phyloP scores from a whole-genome alignment of 2,329 filamentous ascomycete genomes.

The Parastagonospora avenae region DNA sequence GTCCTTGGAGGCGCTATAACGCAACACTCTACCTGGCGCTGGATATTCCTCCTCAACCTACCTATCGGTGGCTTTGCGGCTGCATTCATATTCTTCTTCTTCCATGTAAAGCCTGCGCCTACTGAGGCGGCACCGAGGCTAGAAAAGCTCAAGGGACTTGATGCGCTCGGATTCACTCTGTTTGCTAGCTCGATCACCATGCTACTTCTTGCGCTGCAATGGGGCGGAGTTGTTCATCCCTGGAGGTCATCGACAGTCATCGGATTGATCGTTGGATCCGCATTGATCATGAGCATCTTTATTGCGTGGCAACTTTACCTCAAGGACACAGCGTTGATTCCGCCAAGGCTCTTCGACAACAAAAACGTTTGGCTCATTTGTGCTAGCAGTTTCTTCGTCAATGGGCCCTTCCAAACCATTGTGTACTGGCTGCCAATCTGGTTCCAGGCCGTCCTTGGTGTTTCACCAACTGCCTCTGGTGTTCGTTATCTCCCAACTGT shows the following conservation, averaged over 20 bases:
- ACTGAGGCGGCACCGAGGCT: not conserved
- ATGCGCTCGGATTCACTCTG: slow-evolving; percentile 43
- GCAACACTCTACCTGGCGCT: slow-evolving; percentile 45
- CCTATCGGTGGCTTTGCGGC: slow-evolving; percentile 17
- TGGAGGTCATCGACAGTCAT: slow-evolving; percentile 22
- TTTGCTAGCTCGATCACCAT: slow-evolving; percentile 39
- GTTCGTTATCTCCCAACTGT: slow-evolving; percentile 39
- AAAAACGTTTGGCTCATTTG: slow-evolving; percentile 17
- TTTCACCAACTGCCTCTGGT: slow-evolving; percentile 37
- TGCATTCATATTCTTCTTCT: slow-evolving; percentile 8
- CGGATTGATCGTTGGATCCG: slow-evolving; percentile 17
- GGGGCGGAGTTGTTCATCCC: slow-evolving; percentile 14
- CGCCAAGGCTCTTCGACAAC: not conserved
- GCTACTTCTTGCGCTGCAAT: slow-evolving; percentile 29
- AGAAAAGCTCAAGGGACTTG: slow-evolving; percentile 38
- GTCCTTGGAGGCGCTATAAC: slow-evolving; percentile 49
- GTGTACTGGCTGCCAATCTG: slow-evolving; percentile 32
- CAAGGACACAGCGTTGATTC: not conserved
- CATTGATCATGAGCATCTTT: slow-evolving; percentile 12
- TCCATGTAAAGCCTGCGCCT: not conserved
- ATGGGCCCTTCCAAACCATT: slow-evolving; percentile 8
- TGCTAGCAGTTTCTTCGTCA: slow-evolving; percentile 30
- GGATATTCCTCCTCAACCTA: slow-evolving; percentile 41
- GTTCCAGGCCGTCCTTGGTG: slow-evolving; percentile 46
- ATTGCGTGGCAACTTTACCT: not conserved